These are phyloP conservation scores for Lachnellula arida DNA, from an alignment of 2,329 filamentous ascomycete genomes.

Conservation along the genomic window DNA sequence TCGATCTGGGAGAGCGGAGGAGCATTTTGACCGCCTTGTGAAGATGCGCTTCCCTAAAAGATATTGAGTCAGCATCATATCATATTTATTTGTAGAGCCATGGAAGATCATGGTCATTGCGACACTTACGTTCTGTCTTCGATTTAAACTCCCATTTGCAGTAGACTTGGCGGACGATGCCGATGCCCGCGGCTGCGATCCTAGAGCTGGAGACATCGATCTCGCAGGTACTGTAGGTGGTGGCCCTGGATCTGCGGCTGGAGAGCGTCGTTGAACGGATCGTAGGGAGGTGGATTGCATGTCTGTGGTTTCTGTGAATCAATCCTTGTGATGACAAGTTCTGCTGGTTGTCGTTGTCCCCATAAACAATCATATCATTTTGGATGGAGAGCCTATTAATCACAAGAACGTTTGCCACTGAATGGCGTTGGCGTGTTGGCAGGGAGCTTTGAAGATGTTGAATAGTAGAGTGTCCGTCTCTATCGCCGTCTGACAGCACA, in stretches of 20 bases:
- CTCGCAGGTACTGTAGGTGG: constrained; percentile 51
- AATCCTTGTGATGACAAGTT: not conserved
- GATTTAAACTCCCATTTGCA: constrained; percentile 43
- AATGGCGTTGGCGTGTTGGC: not conserved
- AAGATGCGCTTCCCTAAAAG: constrained; percentile 14
- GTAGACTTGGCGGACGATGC: constrained; percentile 60
- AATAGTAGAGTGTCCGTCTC: not conserved
- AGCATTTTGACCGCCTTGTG: constrained; percentile 21
- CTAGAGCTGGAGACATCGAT: constrained; percentile 52
- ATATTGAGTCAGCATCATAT: constrained; percentile 6
- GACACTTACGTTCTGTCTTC: constrained; percentile 54
- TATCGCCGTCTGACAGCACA: too few species aligned
- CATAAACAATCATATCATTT: not conserved
- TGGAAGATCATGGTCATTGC: not conserved
- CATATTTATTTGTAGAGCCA: not conserved
- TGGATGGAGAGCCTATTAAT: not conserved
- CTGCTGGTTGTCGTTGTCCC: not conserved
- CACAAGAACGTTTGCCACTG: not conserved
- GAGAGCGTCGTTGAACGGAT: constrained; percentile 56
- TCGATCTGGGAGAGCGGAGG: constrained; percentile 81
- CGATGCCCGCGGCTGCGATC: constrained; percentile 57
- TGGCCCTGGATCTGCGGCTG: constrained; percentile 56
- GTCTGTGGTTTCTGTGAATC: constrained; percentile 42
- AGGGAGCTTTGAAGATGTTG: not conserved
- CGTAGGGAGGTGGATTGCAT: constrained; percentile 48